Base-by-base conservation (phyloP, 2,329 filamentous ascomycete species). In the Scedosporium aurantiacum region DNA sequence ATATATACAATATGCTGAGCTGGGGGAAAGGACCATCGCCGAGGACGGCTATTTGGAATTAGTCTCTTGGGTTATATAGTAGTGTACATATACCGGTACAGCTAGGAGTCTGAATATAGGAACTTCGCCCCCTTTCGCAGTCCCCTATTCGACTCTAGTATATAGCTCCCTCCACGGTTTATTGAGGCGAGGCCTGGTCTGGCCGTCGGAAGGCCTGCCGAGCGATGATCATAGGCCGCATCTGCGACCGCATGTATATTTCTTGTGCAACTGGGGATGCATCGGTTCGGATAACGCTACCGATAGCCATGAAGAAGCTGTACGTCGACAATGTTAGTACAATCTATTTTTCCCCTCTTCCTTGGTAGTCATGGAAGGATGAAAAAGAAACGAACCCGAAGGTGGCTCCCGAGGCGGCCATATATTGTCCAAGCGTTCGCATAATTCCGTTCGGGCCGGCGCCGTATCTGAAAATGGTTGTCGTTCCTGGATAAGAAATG, bases 261-360 rank as follows among this genome's bases (percentile, higher is more conserved):
- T 91, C 84, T 67, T 85, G 81, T 63, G 87, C 79, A 68, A 89
- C 86, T 43, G 88, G 86, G 52, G 90, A 90, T 66, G 90, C 86
- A 68, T 99, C 94, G 63, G 91, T 92, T 71, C 94, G 89, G 70
- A 99, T 97, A 54, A 96, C 92, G 68, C 91, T 96, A 67, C 94
- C 94, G 68, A 99, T 96, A 62, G 90, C 93, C 94, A 99, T 99
- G 82, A 99, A 99, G 78, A 97, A 97, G 25, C 84, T 87, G 65
- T 21, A 61, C 10, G 10, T 2, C 2, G 23, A 10, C 10, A 25
- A 8, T 12, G 55, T 41, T 40, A 57, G 27, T 40, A 40, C 4
- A n/a, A 28, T 14, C 27, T 18, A 21, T 54, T 40, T 47, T 23
- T 37, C 8, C 32, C 8, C 47, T 14, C 10, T 16, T 18, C 25